Evolutionary conservation across 495 filamentous ascomycete genomes (phyloP).

Genomic region (Hyaloscypha bicolor): DNA sequence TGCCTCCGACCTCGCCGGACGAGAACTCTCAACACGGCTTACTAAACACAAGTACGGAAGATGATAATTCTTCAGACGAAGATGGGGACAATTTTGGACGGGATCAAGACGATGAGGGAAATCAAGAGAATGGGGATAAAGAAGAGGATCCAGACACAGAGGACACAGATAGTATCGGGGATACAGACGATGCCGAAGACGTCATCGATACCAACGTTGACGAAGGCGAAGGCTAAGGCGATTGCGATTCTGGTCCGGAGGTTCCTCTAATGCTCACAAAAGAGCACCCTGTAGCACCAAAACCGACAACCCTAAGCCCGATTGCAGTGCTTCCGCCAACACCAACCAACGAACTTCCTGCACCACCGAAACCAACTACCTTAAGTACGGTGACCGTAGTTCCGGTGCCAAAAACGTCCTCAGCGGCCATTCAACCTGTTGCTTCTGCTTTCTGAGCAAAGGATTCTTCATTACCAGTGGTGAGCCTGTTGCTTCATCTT

Average conservation of each 20-base stretch:
- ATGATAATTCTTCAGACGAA: not conserved
- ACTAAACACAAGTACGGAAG: not conserved
- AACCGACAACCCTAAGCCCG: too few relatives aligned
- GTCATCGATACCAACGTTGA: not conserved
- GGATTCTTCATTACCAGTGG: conserved; percentile 2
- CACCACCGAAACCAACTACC: too few relatives aligned
- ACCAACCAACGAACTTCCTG: too few relatives aligned
- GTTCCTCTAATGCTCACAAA: too few relatives aligned
- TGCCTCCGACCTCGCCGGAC: not conserved
- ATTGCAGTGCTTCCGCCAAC: too few relatives aligned
- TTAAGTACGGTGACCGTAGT: too few relatives aligned
- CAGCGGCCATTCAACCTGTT: not conserved
- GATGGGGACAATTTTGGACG: not conserved
- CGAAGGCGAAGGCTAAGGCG: not conserved
- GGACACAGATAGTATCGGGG: not conserved
- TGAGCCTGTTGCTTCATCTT: conserved; percentile 11
- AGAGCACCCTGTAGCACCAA: too few relatives aligned
- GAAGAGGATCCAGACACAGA: not conserved
- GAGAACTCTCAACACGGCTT: too few relatives aligned
- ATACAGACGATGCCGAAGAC: not conserved
- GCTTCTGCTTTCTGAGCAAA: not conserved
- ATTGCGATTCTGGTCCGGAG: too few relatives aligned
- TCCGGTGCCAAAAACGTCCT: not conserved
- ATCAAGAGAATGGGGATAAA: too few relatives aligned
- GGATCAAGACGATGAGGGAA: not conserved